Percentiles rank a stretch among this genome's conserved stretches.
These are phyloP conservation scores for Lichtheimia ornata DNA, from an alignment of 371 early-diverging fungal genomes.

Conservation along the genomic window DNA sequence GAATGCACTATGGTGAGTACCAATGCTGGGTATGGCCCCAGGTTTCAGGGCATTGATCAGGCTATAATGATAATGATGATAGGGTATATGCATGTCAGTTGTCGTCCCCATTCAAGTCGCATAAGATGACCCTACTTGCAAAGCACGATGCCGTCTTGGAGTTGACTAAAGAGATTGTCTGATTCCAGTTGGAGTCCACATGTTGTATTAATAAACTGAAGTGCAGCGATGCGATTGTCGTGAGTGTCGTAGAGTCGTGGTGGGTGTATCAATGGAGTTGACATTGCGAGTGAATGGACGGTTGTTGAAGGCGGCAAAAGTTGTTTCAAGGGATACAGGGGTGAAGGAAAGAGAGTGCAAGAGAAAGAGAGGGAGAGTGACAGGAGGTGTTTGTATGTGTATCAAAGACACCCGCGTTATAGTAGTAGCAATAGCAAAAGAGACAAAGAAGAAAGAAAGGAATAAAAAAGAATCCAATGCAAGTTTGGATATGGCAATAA, in stretches of 20 bases:
- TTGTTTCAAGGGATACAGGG: background rate
- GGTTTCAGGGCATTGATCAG: slow-evolving; percentile 72
- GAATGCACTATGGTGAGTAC: slow-evolving; percentile 63
- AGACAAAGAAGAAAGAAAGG: slow-evolving; percentile 7
- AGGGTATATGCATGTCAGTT: background rate
- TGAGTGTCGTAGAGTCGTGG: too few species aligned
- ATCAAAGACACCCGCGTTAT: background rate
- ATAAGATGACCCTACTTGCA: slow-evolving; percentile 57
- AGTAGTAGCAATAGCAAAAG: background rate
- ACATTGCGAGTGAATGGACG: slow-evolving; percentile 2
- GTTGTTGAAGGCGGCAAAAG: background rate
- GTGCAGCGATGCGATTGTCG: slow-evolving; percentile 23
- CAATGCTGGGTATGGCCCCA: slow-evolving; percentile 63
- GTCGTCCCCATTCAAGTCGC: background rate
- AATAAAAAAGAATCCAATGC: background rate
- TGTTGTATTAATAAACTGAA: slow-evolving; percentile 30
- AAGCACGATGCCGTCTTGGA: slow-evolving; percentile 67
- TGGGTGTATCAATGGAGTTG: too few species aligned
- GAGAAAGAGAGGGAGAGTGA: slow-evolving; percentile 1
- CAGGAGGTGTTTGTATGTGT: background rate
- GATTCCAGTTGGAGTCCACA: slow-evolving; percentile 23
- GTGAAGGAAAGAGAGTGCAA: slow-evolving; percentile 3
- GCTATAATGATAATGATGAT: slow-evolving; percentile 25
- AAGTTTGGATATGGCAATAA: too few species aligned
- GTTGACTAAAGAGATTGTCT: slow-evolving; percentile 29